These are phyloP conservation scores for Pinguiococcus pyrenoidosus DNA, from an alignment of 108 stramenopile species.

Conservation along the genomic window DNA sequence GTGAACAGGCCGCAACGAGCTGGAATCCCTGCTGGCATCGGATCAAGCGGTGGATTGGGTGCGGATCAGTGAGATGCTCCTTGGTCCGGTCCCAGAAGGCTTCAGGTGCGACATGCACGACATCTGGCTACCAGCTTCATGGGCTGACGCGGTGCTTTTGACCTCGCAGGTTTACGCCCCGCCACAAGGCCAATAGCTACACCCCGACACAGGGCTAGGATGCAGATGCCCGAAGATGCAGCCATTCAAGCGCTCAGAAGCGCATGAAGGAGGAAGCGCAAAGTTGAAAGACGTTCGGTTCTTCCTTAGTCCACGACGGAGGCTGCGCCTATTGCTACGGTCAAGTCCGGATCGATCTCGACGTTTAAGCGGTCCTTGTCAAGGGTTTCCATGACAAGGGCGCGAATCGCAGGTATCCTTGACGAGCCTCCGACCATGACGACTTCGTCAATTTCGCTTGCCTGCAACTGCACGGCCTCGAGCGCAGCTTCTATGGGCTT, in stretches of 20 bases:
- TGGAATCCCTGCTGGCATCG: constrained; percentile 58
- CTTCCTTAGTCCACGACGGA: constrained; percentile 76
- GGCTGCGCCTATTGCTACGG: constrained; percentile 91
- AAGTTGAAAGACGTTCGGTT: not conserved
- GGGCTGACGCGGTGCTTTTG: too few relatives aligned
- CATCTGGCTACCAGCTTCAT: constrained; percentile 2
- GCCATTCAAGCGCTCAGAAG: too few relatives aligned
- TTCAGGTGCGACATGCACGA: constrained; percentile 87
- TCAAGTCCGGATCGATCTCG: constrained; percentile 90
- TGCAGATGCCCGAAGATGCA: too few relatives aligned
- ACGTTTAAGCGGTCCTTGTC: constrained; percentile 56
- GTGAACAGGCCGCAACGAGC: constrained; percentile 40
- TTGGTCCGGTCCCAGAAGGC: constrained; percentile 75
- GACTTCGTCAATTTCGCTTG: constrained; percentile 82
- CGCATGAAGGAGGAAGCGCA: too few relatives aligned
- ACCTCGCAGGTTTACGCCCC: too few relatives aligned
- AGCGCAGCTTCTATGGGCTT: too few relatives aligned
- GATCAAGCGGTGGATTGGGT: constrained; percentile 73
- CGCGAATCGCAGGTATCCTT: constrained; percentile 72
- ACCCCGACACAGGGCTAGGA: too few relatives aligned
- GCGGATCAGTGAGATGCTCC: constrained; percentile 82
- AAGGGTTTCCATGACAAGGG: constrained; percentile 57
- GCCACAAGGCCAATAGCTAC: too few relatives aligned
- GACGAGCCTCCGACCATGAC: constrained; percentile 96
- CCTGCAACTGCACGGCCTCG: constrained; percentile 23